phyloP scores from a whole-genome alignment of 495 filamentous ascomycete genomes.

The Talaromyces stipitatus region DNA sequence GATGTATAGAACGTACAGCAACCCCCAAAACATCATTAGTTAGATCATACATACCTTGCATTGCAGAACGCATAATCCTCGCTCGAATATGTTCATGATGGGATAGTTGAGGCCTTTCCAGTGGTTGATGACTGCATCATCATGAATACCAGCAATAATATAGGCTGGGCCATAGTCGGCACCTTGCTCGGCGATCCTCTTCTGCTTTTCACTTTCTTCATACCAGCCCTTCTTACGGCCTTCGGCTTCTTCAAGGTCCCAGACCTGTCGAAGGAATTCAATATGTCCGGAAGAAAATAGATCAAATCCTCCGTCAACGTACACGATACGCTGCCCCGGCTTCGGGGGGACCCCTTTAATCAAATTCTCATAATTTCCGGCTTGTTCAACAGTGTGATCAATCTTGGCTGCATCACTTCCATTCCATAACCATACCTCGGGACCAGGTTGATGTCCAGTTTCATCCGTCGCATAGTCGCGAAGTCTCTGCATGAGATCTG shows the following conservation, averaged over 20 bases:
- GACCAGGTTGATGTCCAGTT: slow-evolving; percentile 59
- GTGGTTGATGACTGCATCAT: slow-evolving; percentile 86
- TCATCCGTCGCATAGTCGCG: slow-evolving; percentile 80
- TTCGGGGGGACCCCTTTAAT: slow-evolving; percentile 58
- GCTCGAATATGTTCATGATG: slow-evolving; percentile 98
- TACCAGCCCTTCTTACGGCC: slow-evolving; percentile 67
- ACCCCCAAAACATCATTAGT: no score
- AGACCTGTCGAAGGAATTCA: slow-evolving; percentile 76
- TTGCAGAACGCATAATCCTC: slow-evolving; percentile 89
- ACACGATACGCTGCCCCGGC: slow-evolving; percentile 78
- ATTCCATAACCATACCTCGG: slow-evolving; percentile 74
- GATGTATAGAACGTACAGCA: slow-evolving; percentile 1
- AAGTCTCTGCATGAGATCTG: slow-evolving; percentile 62
- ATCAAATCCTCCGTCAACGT: slow-evolving; percentile 95
- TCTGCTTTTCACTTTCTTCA: slow-evolving; percentile 48
- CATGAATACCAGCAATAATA: slow-evolving; percentile 85
- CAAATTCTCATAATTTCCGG: slow-evolving; percentile 51
- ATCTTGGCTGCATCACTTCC: slow-evolving; percentile 47
- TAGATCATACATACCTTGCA: slow-evolving; percentile 61
- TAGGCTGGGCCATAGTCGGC: slow-evolving; percentile 74
- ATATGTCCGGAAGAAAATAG: slow-evolving; percentile 96
- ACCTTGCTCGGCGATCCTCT: slow-evolving; percentile 51
- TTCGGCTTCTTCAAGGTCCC: slow-evolving; percentile 58
- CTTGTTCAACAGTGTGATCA: slow-evolving; percentile 39
- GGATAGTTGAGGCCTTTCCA: slow-evolving; percentile 98